These are phyloP conservation scores for Zelopaecilomyces penicillatus DNA, from an alignment of 2,329 filamentous ascomycete genomes.

Conservation along the genomic window DNA sequence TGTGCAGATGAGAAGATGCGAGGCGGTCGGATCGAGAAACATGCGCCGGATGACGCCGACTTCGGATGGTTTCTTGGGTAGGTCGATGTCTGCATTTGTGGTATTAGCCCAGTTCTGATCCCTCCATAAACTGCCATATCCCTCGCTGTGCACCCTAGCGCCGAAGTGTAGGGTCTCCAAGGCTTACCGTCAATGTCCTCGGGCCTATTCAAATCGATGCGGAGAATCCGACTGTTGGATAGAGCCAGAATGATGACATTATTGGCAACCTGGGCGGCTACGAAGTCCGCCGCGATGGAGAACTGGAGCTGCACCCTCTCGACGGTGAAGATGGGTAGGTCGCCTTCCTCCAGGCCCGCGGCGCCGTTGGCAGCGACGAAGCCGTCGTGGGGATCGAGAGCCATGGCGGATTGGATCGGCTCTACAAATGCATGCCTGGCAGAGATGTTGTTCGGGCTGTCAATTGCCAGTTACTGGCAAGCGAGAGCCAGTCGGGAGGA, in stretches of 20 bases:
- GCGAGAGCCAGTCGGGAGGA: too few species aligned
- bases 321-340: slow-evolving; percentile 87
- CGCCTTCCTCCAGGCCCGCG: slow-evolving; percentile 47
- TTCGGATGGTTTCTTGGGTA: slow-evolving; percentile 87
- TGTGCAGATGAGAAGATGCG: slow-evolving; percentile 86
- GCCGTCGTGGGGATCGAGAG: slow-evolving; percentile 44
- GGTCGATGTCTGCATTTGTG: slow-evolving; percentile 71
- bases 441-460: not conserved
- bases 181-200: slow-evolving; percentile 82
- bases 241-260: slow-evolving; percentile 91
- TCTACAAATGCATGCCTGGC: slow-evolving; percentile 11
- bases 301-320: slow-evolving; percentile 91
- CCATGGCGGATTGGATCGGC: slow-evolving; percentile 19
- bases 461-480: too few species aligned
- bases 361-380: slow-evolving; percentile 58
- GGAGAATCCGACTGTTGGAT: slow-evolving; percentile 82
- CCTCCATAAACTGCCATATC: not conserved
- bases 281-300: slow-evolving; percentile 88
- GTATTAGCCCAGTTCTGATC: slow-evolving; percentile 5
- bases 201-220: slow-evolving; percentile 88
- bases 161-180: not conserved
- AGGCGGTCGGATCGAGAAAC: slow-evolving; percentile 95
- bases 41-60: slow-evolving; percentile 88
- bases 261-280: slow-evolving; percentile 92
- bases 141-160: not conserved